Conservation (phyloP, 805 yeast genomes). For the Blastobotrys robertii region DNA sequence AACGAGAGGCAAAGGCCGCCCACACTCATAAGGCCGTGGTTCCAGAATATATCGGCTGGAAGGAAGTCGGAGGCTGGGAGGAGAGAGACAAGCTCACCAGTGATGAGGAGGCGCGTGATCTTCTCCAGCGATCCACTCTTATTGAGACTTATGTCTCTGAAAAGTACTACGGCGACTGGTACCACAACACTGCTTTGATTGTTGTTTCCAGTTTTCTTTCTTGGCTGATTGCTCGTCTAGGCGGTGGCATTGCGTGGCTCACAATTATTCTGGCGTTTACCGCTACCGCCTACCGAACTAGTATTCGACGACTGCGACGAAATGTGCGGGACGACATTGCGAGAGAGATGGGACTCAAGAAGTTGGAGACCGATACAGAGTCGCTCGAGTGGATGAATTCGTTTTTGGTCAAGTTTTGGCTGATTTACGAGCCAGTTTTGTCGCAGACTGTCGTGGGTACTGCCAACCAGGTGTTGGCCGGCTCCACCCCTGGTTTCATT, state of each 20-base stretch:
- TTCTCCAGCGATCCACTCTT: slow-evolving; percentile 58
- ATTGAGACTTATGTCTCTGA: slow-evolving; percentile 72
- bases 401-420: slow-evolving; percentile 87
- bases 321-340: slow-evolving; percentile 69
- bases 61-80: slow-evolving; percentile 84
- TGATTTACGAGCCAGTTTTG: slow-evolving; percentile 77
- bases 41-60: slow-evolving; percentile 82
- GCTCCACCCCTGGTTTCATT: slow-evolving; percentile 75
- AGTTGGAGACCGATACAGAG: slow-evolving; percentile 82
- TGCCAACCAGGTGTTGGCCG: slow-evolving; percentile 74
- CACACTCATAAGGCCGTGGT: slow-evolving; percentile 29
- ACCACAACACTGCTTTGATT: slow-evolving; percentile 71
- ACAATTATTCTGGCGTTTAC: slow-evolving; percentile 58
- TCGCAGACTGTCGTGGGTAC: slow-evolving; percentile 78
- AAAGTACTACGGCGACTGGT: slow-evolving; percentile 87
- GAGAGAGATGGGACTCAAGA: slow-evolving; percentile 71
- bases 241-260: slow-evolving; percentile 71
- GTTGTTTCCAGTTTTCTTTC: slow-evolving; percentile 60
- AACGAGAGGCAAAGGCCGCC: slow-evolving; percentile 7
- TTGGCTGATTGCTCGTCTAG: slow-evolving; percentile 69
- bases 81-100: slow-evolving; percentile 52
- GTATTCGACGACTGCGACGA: slow-evolving; percentile 70
- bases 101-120: slow-evolving; percentile 58
- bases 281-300: slow-evolving; percentile 68
- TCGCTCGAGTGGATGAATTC: slow-evolving; percentile 93